Percentiles rank a stretch among this genome's conserved stretches.
phyloP scores from a whole-genome alignment of 1,139 yeast genomes.

The Yueomyces sp. region DNA sequence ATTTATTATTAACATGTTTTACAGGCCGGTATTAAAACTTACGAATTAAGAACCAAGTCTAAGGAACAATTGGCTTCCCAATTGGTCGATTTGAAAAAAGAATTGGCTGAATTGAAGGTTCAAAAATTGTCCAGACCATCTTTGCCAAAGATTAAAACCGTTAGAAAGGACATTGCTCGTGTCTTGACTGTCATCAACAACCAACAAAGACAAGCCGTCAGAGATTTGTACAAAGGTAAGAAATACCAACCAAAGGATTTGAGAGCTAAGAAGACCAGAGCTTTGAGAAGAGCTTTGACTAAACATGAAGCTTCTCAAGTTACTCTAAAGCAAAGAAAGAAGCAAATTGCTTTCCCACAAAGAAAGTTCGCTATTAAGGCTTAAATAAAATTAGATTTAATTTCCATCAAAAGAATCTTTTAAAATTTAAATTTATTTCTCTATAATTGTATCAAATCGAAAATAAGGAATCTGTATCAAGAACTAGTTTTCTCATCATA shows the following conservation, averaged over 20 bases:
- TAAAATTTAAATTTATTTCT: too few species aligned
- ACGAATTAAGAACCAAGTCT: slow-evolving; percentile 94
- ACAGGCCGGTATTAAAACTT: slow-evolving; percentile 86
- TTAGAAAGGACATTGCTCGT: slow-evolving; percentile 97
- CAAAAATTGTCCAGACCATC: slow-evolving; percentile 89
- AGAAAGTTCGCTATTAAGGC: slow-evolving; percentile 98
- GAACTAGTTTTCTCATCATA: too few species aligned
- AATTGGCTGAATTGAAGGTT: slow-evolving; percentile 91
- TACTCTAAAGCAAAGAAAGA: slow-evolving; percentile 88
- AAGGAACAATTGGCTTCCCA: slow-evolving; percentile 92
- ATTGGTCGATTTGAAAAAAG: slow-evolving; percentile 93
- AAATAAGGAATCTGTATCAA: not conserved
- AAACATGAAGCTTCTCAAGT: slow-evolving; percentile 68
- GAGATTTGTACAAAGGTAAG: slow-evolving; percentile 92
- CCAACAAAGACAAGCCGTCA: slow-evolving; percentile 92
- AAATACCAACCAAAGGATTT: slow-evolving; percentile 97
- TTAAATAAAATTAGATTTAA: slow-evolving; percentile 29
- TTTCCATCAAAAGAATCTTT: not conserved
- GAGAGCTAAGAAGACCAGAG: slow-evolving; percentile 99
- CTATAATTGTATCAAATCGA: not conserved
- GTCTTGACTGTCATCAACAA: slow-evolving; percentile 94
- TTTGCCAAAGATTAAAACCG: slow-evolving; percentile 89
- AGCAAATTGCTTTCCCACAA: slow-evolving; percentile 92
- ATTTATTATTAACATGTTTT: not conserved
- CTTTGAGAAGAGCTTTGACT: slow-evolving; percentile 95